A percentile compares a stretch with the other conserved stretches of the same genome.
phyloP scores from a whole-genome alignment of 2,329 filamentous ascomycete species.

The Pyricularia sp. region DNA sequence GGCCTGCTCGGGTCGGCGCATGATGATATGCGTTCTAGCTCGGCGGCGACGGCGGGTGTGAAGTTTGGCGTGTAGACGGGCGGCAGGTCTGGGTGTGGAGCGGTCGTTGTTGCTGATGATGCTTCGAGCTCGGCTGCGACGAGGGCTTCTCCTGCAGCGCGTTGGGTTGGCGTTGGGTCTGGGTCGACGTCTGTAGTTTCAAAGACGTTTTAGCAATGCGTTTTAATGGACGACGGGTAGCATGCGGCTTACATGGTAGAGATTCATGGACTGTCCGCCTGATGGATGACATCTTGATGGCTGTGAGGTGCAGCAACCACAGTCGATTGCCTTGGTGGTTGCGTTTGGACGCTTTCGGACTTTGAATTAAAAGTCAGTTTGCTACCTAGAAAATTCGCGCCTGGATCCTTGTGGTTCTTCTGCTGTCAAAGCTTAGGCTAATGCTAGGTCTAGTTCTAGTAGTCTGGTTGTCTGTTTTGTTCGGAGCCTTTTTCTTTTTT shows the following conservation, averaged over 20 bases:
- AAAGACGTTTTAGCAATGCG: constrained; percentile 7
- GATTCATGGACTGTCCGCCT: constrained; percentile 62
- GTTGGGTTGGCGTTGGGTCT: constrained; percentile 53
- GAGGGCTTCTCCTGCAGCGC: constrained; percentile 58
- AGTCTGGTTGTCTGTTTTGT: not conserved
- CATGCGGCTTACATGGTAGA: constrained; percentile 64
- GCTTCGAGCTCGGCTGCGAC: constrained; percentile 55
- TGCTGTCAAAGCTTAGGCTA: not conserved
- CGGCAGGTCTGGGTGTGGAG: constrained; percentile 51
- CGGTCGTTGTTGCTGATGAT: constrained; percentile 13
- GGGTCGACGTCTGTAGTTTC: constrained; percentile 63
- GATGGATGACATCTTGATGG: not conserved
- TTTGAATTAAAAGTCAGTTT: not conserved
- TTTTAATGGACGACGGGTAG: too few relatives aligned
- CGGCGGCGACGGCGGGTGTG: constrained; percentile 55
- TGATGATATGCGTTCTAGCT: constrained; percentile 58
- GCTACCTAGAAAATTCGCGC: not conserved
- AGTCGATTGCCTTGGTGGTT: not conserved
- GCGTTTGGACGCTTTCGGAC: not conserved
- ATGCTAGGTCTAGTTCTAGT: too few relatives aligned
- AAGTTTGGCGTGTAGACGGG: constrained; percentile 43
- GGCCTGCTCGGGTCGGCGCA: constrained; percentile 19
- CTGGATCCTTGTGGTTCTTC: not conserved
- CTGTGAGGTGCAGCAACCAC: not conserved
- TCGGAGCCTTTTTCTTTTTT: not conserved